Base-by-base conservation (phyloP, 2,329 filamentous ascomycete genomes). In the Sordariomycetes sp. region DNA sequence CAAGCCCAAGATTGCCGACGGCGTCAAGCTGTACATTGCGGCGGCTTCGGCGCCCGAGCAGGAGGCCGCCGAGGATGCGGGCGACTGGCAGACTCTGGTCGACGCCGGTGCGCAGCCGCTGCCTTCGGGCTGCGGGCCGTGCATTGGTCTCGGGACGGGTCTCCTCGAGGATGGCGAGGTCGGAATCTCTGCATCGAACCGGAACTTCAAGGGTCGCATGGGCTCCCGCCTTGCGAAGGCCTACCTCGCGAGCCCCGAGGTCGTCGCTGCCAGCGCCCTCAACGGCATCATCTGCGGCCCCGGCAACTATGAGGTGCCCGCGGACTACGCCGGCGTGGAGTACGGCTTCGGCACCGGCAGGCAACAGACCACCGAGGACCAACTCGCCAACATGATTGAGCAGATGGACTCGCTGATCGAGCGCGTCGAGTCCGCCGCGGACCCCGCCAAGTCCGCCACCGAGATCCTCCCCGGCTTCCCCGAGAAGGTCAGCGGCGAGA, bases 181-280 rank as follows among this genome's bases (percentile, higher is more conserved):
- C 10, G 90, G 90, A 24, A 91, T 96, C 63, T 85, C 79, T 60
- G 89, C 90, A 0, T 84, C 78, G 55, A 96, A 96, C 74, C 78
- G 91, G 12, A 96, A 96, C 69, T 96, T 91, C 76, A 90, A 91
- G 70, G 91, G 90, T 0, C 82, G 91, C 2, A 95, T 96, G 88
- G 91, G 91, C 2, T 85, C 80, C 15, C 83, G 80, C 2, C 82
- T 88, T 5, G 88, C 90, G 0, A 84, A 90, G 65, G 89, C 90
- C 0, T 96, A 96, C 67, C 83, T 96, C 1, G 87, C 86, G 6
- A 92, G 87, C 62, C 91, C 94, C 1, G 91, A 96, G 65, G 85
- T 96, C 2, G 92, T 97, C 0, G 92, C 92, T 3, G 91, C 94
- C 8, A 95, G 89, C 64, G 92, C 92, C 2, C 72, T 96, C 0